Evolutionary conservation across 352 stramenopile species (phyloP), one percentile per base, ranked within the genome.

Genomic region (Saprolegnia diclina): DNA sequence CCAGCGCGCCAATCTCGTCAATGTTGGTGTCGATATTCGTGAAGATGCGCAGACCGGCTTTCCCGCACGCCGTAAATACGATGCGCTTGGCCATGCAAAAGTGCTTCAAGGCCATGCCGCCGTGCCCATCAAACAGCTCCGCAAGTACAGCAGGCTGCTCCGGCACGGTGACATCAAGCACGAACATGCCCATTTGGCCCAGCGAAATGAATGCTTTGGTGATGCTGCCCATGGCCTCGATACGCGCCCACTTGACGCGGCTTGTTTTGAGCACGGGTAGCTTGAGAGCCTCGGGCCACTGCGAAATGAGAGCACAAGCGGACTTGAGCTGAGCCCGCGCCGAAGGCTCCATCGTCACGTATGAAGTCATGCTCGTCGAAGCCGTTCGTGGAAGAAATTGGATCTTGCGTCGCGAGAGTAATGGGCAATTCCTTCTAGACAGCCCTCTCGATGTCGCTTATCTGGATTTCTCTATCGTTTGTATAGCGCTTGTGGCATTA

Each of bases 21-120:
- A 69, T 69, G 22, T 45, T 56, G 19, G 63, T 56, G 53, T 69
- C 63, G 29, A 69, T 69, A 22, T 61, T 69, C 44, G 63, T 69
- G 50, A 69, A 69, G n/a, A 69, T 69, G n/a, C 63, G 63, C 24
- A 69, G 63, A n/a, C 63, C 63, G 7, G 63, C 62, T 24, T 61
- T 69, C 4, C 63, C 63, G 38, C 63, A 69, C 24, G 63, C 63
- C 13, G 63, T 69, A 29, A 62, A 69, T 14, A 69, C 63, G 26
- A 69, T 69, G 38, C 46, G 37, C 38, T 56, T 69, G 19, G 62
- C 50, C 19, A 69, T 69, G 26, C n/a, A 35, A 29, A 69, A 69
- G 63, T 69, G 63, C 38, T 69, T 69, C 7, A 69, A 45, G 13
- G 44, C 46, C 46, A 69, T 68, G n/a, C 62, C 62, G 19, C 62